Evolutionary conservation across 1,284 basidiomycete species (phyloP).

Genomic region (Tetrapyrgos nigripes): DNA sequence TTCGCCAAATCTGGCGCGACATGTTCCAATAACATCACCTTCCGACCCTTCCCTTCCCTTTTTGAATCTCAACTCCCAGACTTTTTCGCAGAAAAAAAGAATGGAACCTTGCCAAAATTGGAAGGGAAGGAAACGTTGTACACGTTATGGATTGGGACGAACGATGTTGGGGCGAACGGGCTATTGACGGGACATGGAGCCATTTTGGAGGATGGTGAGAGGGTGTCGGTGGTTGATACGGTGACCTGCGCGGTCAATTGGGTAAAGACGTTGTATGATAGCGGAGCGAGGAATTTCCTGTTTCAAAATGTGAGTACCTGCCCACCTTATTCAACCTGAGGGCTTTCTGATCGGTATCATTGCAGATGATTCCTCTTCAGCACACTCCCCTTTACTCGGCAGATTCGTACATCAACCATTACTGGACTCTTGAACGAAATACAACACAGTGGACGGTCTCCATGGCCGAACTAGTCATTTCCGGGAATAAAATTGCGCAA

Average conservation of each 20-base stretch:
- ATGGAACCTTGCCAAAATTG: slow-evolving; percentile 33
- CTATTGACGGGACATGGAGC: slow-evolving; percentile 41
- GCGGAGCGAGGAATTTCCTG: slow-evolving; percentile 51
- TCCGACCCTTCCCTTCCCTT: slow-evolving; percentile 47
- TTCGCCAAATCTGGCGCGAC: slow-evolving; percentile 52
- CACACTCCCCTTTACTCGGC: slow-evolving; percentile 48
- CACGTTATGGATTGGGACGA: slow-evolving; percentile 54
- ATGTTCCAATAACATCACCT: slow-evolving; percentile 52
- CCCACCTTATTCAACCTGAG: neutral
- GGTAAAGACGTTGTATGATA: slow-evolving; percentile 47
- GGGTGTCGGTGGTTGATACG: slow-evolving; percentile 45
- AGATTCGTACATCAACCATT: slow-evolving; percentile 47
- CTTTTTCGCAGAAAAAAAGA: slow-evolving; percentile 37
- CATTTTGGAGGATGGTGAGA: slow-evolving; percentile 15
- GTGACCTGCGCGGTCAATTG: slow-evolving; percentile 49
- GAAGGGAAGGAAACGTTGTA: slow-evolving; percentile 44
- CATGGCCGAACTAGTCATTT: slow-evolving; percentile 50
- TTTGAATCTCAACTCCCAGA: slow-evolving; percentile 49
- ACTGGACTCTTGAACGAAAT: slow-evolving; percentile 52
- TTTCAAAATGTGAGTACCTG: slow-evolving; percentile 48
- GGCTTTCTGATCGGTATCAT: neutral
- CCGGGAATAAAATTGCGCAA: slow-evolving; percentile 49
- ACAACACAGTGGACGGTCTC: slow-evolving; percentile 55
- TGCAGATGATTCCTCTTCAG: slow-evolving; percentile 56
- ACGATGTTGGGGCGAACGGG: slow-evolving; percentile 48